phyloP scores from a whole-genome alignment of 805 yeast species.

The Metschnikowia gruessii region DNA sequence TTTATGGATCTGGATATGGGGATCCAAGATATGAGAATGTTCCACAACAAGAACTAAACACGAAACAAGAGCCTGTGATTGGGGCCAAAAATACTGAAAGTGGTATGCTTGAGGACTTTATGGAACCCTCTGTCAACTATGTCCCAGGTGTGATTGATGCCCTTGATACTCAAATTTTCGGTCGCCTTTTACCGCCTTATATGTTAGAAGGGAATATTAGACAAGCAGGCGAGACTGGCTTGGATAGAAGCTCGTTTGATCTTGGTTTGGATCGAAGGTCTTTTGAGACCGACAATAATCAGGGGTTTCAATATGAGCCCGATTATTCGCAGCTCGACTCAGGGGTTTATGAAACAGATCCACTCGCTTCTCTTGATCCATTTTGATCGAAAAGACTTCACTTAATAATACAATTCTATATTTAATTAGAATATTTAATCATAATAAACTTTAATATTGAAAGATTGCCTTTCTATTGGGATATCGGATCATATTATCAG shows the following conservation, averaged over 20 bases:
- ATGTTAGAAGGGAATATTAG: slow-evolving; percentile 48
- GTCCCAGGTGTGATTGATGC: slow-evolving; percentile 84
- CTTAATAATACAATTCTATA: too few species aligned
- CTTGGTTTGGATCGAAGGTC: background rate
- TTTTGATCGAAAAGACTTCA: background rate
- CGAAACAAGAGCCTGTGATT: background rate
- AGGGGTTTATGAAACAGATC: background rate
- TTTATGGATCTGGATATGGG: background rate
- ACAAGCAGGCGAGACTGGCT: slow-evolving; percentile 8
- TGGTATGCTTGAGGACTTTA: background rate
- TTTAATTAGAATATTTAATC: too few species aligned
- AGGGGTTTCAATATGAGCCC: slow-evolving; percentile 5
- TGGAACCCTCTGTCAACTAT: slow-evolving; percentile 35
- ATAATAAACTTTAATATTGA: too few species aligned
- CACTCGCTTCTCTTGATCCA: slow-evolving; percentile 12
- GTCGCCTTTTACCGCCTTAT: slow-evolving; percentile 78
- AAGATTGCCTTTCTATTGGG: too few species aligned
- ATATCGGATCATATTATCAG: too few species aligned
- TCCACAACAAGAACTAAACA: background rate
- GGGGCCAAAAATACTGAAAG: background rate
- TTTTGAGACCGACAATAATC: background rate
- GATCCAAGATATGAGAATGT: background rate
- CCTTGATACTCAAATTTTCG: slow-evolving; percentile 80
- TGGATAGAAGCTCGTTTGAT: background rate
- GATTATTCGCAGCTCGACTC: slow-evolving; percentile 1